Conservation (phyloP, 2,329 filamentous ascomycete genomes). For the Sporothrix inflata region DNA sequence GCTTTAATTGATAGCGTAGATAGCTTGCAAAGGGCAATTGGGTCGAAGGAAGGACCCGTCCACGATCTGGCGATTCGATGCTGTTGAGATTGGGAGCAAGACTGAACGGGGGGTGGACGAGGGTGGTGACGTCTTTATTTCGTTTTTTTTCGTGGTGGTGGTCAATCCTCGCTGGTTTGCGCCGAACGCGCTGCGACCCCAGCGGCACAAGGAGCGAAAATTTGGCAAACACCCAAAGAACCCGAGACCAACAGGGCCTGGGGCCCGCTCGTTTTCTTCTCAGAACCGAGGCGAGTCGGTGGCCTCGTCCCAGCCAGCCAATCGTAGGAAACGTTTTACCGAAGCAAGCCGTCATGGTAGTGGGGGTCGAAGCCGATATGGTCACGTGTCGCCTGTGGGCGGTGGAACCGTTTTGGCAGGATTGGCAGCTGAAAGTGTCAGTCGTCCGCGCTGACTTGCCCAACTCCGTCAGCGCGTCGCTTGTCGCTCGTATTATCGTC, state of each 20-base stretch:
- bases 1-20: conserved; percentile 14
- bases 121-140: conserved; percentile 21
- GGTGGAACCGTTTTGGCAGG: no score
- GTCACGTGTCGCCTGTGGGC: conserved; percentile 3
- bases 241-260: neutral
- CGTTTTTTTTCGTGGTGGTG: neutral
- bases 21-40: neutral
- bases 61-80: neutral
- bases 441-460: neutral
- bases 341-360: conserved; percentile 24
- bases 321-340: conserved; percentile 33
- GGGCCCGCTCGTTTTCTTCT: conserved; percentile 15
- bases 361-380: neutral
- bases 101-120: neutral
- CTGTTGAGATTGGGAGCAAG: neutral
- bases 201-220: neutral
- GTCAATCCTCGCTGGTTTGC: neutral
- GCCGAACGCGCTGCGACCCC: neutral
- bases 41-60: neutral
- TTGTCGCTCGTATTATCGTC: no score
- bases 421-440: conserved; percentile 13
- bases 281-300: conserved; percentile 22
- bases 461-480: neutral
- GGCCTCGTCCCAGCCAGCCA: conserved; percentile 24
- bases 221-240: neutral